Evolutionary conservation across 2,329 filamentous ascomycete genomes (phyloP), one percentile per base, ranked within the genome.

Genomic region (Trichoderma endophyticum): DNA sequence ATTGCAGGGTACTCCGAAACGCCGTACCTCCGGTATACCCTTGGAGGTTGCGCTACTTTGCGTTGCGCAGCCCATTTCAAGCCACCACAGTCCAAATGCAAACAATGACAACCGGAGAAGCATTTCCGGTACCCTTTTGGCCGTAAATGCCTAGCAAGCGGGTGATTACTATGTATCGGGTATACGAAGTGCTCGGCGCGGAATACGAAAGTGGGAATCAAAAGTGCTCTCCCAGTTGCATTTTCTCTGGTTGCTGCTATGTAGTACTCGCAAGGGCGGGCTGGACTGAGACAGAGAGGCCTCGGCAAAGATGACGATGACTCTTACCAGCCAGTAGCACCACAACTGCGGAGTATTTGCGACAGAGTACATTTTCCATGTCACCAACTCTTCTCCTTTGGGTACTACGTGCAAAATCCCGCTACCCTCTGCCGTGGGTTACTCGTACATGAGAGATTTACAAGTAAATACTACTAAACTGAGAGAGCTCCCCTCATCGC

Each of bases 301-400:
- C 66, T 69, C 66, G 56, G 66, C 56, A 61, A 69, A 61, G 11
- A 54, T 54, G 48, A 24, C n/a, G 36, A 69, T 69, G 66, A 69
- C 66, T 69, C 66, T 69, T 69, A 69, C 32, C 26, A 11, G 26
- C 28, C 26, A 24, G 21, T 24, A 26, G 26, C 15, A 57, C 48
- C 32, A 67, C n/a, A 28, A 28, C 32, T 57, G 63, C 48, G 48
- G 63, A 54, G 30, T 54, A 54, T 54, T 54, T 24, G 48, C 48
- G 21, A 54, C n/a, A 24, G 12, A 54, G 11, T 24, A 54, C 63
- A 43, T n/a, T 28, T 56, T 12, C 32, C 64, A 56, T 66, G 43
- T 66, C 63, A 28, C 30, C 36, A 63, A 39, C 26, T 32, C 30
- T 21, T 7, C 54, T 57, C 24, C 54, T 59, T 30, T 30, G 24